Conservation (phyloP, 208 protist species). For the Wallacemonas sp. region DNA sequence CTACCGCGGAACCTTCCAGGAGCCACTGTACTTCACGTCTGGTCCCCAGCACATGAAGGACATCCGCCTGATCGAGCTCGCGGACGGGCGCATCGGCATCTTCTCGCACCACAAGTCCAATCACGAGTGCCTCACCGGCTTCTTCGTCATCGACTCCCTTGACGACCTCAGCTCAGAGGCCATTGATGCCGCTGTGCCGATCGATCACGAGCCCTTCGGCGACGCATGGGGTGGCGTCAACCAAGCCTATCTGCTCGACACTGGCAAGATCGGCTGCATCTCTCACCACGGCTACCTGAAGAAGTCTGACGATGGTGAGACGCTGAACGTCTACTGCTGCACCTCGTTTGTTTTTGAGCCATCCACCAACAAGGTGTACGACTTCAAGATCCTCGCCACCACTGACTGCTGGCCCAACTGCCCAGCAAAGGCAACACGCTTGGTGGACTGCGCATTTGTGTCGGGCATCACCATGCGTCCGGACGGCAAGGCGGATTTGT, state of each 20-base stretch:
- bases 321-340: constrained; percentile 61
- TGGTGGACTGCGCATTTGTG: constrained; percentile 22
- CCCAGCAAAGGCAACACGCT: constrained; percentile 7
- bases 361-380: constrained; percentile 46
- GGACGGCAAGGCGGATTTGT: constrained; percentile 22
- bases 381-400: constrained; percentile 34
- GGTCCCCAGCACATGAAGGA: constrained; percentile 64
- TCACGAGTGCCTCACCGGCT: constrained; percentile 50
- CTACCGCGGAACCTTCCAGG: constrained; percentile 34
- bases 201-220: constrained; percentile 64
- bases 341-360: constrained; percentile 64
- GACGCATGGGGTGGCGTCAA: constrained; percentile 65
- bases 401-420: constrained; percentile 10
- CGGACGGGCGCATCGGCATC: constrained; percentile 48
- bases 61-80: constrained; percentile 49
- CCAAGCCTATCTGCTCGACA: constrained; percentile 52
- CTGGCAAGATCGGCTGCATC: constrained; percentile 59
- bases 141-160: constrained; percentile 43
- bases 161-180: constrained; percentile 47
- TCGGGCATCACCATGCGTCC: constrained; percentile 17
- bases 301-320: constrained; percentile 20
- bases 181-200: constrained; percentile 48
- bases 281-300: constrained; percentile 64
- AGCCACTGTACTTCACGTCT: constrained; percentile 57
- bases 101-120: constrained; percentile 59